Base-by-base conservation (phyloP, 345 rosid genomes). In the Moricandia arvensis region DNA sequence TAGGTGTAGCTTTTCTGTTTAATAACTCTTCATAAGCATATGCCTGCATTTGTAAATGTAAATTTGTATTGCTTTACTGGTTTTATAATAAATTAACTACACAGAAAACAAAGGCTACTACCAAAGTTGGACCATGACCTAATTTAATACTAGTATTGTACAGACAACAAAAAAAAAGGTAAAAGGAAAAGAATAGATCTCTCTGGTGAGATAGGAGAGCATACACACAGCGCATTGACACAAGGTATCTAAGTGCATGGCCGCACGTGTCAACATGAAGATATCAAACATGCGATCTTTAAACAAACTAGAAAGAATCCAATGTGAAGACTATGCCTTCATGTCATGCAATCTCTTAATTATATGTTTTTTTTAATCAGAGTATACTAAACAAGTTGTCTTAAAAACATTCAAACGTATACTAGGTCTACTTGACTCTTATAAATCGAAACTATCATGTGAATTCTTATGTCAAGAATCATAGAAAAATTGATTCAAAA, bases 191-290 rank as follows among this genome's bases (percentile, higher is more conserved):
- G 24, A 64, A 71, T 57, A 63, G 67, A 77, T 77, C 61, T 71
- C 31, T 58, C 38, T 70, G 67, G 71, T 77, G 64, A 68, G 74
- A 68, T 33, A 33, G 47, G 24, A 21, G 24, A 21, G 24, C 34
- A 7, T 59, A 63, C 35, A 45, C 60, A 73, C 24, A 43, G 17
- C 33, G 41, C 45, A 67, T 57, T 66, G 66, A 76, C 80, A 76
- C 72, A 78, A 78, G 73, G 81, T 72, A 78, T 78, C 77, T 9
- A 47, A 66, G 69, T 29, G 77, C 73, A 66, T 72, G 81, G 51
- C 63, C 76, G 66, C 80, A 77, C 76, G 80, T 77, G 76, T 77
- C 43, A 64, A 77, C 76, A 64, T 77, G 80, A 73, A 74, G 15
- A 43, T 11, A 41, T 30, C 65, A 76, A 62, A 76, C 31, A 37